phyloP scores from a whole-genome alignment of 169 alveolate species.

The Plasmodium berghei region DNA sequence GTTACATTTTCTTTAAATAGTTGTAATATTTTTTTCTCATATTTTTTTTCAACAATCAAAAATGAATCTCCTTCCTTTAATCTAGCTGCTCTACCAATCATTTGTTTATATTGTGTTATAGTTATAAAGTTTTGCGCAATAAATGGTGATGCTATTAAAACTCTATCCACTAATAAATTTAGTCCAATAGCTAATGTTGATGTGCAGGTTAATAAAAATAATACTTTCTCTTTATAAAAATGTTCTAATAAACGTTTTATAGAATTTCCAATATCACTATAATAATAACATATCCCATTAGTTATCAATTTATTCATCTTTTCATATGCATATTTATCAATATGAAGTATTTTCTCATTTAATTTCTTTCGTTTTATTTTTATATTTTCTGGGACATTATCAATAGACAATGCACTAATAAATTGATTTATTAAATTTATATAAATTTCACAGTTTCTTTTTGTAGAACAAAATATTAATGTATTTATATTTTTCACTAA shows the following conservation, averaged over 20 bases:
- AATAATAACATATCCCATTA: slow-evolving; percentile 66
- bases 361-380: slow-evolving; percentile 22
- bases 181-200: slow-evolving; percentile 66
- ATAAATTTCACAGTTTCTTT: slow-evolving; percentile 54
- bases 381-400: not conserved
- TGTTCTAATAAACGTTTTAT: slow-evolving; percentile 28
- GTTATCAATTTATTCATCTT: slow-evolving; percentile 19
- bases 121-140: slow-evolving; percentile 64
- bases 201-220: slow-evolving; percentile 64
- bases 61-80: slow-evolving; percentile 63
- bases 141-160: slow-evolving; percentile 67
- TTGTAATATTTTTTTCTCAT: slow-evolving; percentile 39
- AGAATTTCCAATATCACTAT: slow-evolving; percentile 37
- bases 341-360: slow-evolving; percentile 24
- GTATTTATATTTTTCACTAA: slow-evolving; percentile 32
- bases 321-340: slow-evolving; percentile 42
- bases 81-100: slow-evolving; percentile 76
- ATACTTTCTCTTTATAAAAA: slow-evolving; percentile 52
- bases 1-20: slow-evolving; percentile 29
- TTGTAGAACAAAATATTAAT: slow-evolving; percentile 60
- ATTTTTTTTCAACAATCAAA: slow-evolving; percentile 32
- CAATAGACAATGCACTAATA: not conserved
- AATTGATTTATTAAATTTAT: slow-evolving; percentile 35
- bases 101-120: slow-evolving; percentile 60
- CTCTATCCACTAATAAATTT: slow-evolving; percentile 57